Percentiles rank a stretch among this genome's conserved stretches.
Evolutionary conservation across 371 early-diverging fungal genomes (phyloP).

Genomic region (Mucor lusitanicus): DNA sequence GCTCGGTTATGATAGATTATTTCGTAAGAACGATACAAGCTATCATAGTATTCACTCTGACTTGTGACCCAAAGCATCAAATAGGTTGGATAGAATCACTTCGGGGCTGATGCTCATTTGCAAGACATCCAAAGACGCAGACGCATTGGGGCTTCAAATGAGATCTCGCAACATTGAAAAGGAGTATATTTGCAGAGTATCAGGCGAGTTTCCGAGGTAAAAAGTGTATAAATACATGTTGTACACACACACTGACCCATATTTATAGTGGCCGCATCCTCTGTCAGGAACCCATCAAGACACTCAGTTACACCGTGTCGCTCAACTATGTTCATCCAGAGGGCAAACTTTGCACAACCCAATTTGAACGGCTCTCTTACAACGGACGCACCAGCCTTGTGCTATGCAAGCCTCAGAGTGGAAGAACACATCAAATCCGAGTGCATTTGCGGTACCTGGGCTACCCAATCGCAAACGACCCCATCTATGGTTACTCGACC

Average conservation of each 20-base stretch:
- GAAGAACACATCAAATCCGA: constrained; percentile 99
- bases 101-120: constrained; percentile 90
- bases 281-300: constrained; percentile 80
- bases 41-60: too few relatives aligned
- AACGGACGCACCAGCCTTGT: constrained; percentile 74
- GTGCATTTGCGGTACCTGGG: constrained; percentile 97
- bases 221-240: not conserved
- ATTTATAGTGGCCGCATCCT: constrained; percentile 48
- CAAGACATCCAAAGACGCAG: constrained; percentile 60
- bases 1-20: constrained; percentile 62
- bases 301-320: constrained; percentile 53
- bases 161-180: constrained; percentile 70
- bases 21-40: too few relatives aligned
- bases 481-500: constrained; percentile 76
- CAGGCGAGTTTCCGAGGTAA: constrained; percentile 83
- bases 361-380: constrained; percentile 65
- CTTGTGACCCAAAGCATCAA: too few relatives aligned
- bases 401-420: constrained; percentile 86
- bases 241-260: too few relatives aligned
- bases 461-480: constrained; percentile 97
- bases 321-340: constrained; percentile 79
- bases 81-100: constrained; percentile 92
- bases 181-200: constrained; percentile 86
- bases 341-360: constrained; percentile 81
- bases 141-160: constrained; percentile 66